Evolutionary conservation across 2,329 filamentous ascomycete species (phyloP).

Genomic region (Fusarium equiseti): DNA sequence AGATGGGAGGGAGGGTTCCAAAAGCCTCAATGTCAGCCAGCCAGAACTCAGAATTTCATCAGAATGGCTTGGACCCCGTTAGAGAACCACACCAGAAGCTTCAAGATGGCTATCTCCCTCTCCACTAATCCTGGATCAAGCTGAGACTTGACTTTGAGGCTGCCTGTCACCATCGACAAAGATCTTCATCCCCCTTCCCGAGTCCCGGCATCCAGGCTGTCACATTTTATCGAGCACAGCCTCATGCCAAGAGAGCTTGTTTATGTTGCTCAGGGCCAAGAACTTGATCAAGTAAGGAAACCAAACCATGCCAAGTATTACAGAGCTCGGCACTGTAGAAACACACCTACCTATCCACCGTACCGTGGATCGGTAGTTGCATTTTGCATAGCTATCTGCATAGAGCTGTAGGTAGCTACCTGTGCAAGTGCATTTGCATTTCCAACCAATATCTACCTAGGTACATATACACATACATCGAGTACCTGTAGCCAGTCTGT

Average conservation of each 20-base stretch:
- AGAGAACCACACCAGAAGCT: slow-evolving; percentile 11
- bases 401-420: not conserved
- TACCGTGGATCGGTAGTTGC: slow-evolving; percentile 15
- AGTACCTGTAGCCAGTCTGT: not conserved
- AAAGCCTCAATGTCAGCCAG: slow-evolving; percentile 10
- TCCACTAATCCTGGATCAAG: slow-evolving; percentile 5
- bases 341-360: not conserved
- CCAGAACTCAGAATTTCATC: slow-evolving; percentile 6
- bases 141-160: slow-evolving; percentile 39
- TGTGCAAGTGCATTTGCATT: not conserved
- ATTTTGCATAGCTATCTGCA: not conserved
- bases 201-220: not conserved
- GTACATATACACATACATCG: not conserved
- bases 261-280: slow-evolving; percentile 9
- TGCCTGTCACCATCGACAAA: slow-evolving; percentile 16
- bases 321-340: slow-evolving; percentile 8
- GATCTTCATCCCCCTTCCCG: not conserved
- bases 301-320: not conserved
- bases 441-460: not conserved
- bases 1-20: not conserved
- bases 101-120: not conserved
- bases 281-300: slow-evolving; percentile 7
- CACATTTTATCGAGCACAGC: slow-evolving; percentile 30
- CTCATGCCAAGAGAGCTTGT: slow-evolving; percentile 32
- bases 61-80: slow-evolving; percentile 47